These are phyloP conservation scores for Candida nemodendra DNA, from an alignment of 805 yeast genomes.

Conservation along the genomic window DNA sequence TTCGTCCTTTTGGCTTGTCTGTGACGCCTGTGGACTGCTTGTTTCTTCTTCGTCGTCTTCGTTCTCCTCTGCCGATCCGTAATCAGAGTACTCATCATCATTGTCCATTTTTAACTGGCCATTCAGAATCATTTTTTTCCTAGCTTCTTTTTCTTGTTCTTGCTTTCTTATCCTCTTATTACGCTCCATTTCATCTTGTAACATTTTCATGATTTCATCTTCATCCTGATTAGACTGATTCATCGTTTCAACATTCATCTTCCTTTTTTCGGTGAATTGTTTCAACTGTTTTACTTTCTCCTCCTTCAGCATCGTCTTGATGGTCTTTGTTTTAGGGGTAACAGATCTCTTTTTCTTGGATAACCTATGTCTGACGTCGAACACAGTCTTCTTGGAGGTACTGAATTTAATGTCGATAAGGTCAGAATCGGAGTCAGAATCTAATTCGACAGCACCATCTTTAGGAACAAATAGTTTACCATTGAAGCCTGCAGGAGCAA, in stretches of 20 bases:
- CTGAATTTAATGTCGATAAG: constrained; percentile 10
- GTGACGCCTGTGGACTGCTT: constrained; percentile 25
- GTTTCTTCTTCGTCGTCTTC: constrained; percentile 26
- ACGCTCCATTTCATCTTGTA: constrained; percentile 23
- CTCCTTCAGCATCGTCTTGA: constrained; percentile 16
- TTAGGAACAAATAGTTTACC: neutral
- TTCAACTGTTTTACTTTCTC: constrained; percentile 17
- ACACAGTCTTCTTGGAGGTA: constrained; percentile 15
- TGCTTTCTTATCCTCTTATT: constrained; percentile 14
- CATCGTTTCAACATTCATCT: constrained; percentile 10
- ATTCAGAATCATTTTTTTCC: constrained; percentile 13
- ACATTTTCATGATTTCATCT: constrained; percentile 22
- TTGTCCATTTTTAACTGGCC: constrained; percentile 19
- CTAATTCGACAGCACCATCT: constrained; percentile 8
- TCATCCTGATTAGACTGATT: constrained; percentile 9
- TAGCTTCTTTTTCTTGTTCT: constrained; percentile 15
- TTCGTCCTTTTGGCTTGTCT: constrained; percentile 21
- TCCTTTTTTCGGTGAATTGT: constrained; percentile 11
- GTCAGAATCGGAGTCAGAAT: constrained; percentile 21
- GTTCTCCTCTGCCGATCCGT: constrained; percentile 24
- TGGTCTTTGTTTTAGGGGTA: constrained; percentile 10
- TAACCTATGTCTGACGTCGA: constrained; percentile 15
- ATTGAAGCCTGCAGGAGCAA: neutral
- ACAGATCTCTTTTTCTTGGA: constrained; percentile 9
- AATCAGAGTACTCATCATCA: constrained; percentile 29